Base-by-base conservation (phyloP, 2,329 filamentous ascomycete species). In the Apiospora rasikravindrae region DNA sequence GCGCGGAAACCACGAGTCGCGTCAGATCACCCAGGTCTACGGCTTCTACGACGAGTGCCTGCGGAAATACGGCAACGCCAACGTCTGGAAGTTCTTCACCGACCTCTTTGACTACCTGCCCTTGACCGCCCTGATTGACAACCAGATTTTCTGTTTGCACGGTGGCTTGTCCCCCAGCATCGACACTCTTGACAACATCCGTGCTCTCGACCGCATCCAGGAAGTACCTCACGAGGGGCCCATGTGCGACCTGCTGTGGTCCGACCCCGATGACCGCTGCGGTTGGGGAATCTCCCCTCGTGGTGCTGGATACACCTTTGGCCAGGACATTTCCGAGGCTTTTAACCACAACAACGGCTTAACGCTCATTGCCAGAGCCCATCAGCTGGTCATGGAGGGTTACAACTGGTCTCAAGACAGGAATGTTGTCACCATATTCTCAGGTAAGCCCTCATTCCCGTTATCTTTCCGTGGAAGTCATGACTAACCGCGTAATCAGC, bases 341-440 rank as follows among this genome's bases (percentile, higher is more conserved):
- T 99, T 99, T 87, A 98, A 98, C 84, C 96, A 98, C 83, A 98
- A 98, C 88, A 99, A 99, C 80, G 96, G 95, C 72, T 86, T 99
- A 84, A 98, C 96, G 71, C 88, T 98, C 74, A 97, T 99, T 81
- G 96, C 96, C 73, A 90, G 96, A 84, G 96, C 96, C 71, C 96
- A 99, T 88, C 96, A 99, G 86, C 87, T 99, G 82, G 96, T 99
- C 73, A 99, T 98, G 96, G 96, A 99, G 84, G 96, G 96, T 68
- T 99, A 98, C 85, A 99, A 98, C 83, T 99, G 96, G 96, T 98
- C 95, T 76, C 96, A 98, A 84, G 96, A 98, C 82, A 88, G 96
- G 76, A 98, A 99, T 78, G 96, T 99, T 69, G 96, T 99, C 74
- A 99, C 96, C 49, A 98, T 99, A 80, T 99, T 99, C 87, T 98